Base-by-base conservation (phyloP, 164 flowering plant species). In the Umbellularia californica region DNA sequence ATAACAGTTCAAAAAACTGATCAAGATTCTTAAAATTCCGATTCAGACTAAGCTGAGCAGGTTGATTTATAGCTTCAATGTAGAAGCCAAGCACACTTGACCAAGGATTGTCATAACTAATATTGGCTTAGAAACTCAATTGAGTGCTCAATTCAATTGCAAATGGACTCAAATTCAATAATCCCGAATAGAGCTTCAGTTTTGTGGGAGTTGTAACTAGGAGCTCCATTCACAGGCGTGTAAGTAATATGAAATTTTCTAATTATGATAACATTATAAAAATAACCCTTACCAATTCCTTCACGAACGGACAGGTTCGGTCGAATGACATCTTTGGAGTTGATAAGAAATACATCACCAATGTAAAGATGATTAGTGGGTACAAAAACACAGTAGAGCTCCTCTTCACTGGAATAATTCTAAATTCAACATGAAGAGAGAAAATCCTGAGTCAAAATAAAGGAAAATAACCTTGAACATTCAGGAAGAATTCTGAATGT, bases 281-380 rank as follows among this genome's bases (percentile, higher is more conserved):
- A 25, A 41, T 22, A 50, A 11, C 5, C 30, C 90, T 84, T 73
- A 90, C 94, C 94, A 69, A 90, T 90, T 81, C 94, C 94, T 85
- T 90, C 92, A 3, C 94, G 89, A 69, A 90, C 92, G 1, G 94
- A 90, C 71, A 90, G 76, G 70, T 87, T 88, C 50, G 94, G 94
- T 76, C 94, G 86, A 52, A 90, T 88, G 52, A 90, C 88, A 68
- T 90, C 94, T 64, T 82, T 88, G 75, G 88, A 82, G 76, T 87
- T 88, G 77, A 90, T 83, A 17, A 90, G 81, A 77, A 90, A 87
- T 75, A 90, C 82, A 78, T 90, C 94, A 9, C 94, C 94, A 25
- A 90, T 86, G 82, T 90, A 90, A n/a, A 90, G 92, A 83, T 90
- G 92, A 78, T 90, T 90, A 1, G 94, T 90, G 65, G 94, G 94